Evolutionary conservation across 148 eudicot species (phyloP).

Genomic region (Fallopia convolvulus): DNA sequence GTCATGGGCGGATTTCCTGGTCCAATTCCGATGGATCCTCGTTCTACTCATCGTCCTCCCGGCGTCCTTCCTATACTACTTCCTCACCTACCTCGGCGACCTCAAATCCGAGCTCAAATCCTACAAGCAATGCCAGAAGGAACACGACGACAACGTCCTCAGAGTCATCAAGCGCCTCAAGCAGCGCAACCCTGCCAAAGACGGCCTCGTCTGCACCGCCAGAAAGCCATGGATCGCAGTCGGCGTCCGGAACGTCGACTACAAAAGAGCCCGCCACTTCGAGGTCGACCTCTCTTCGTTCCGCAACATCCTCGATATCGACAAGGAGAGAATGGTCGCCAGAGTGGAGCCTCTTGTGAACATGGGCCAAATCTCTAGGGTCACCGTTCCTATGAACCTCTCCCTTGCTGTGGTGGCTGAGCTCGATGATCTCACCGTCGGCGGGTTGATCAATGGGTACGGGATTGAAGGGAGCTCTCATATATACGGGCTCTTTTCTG

Average conservation of each 20-base stretch:
- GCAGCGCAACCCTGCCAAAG: background rate
- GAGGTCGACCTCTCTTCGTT: slow-evolving; percentile 7
- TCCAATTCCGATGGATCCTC: slow-evolving; percentile 7
- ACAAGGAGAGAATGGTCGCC: background rate
- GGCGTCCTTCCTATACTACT: background rate
- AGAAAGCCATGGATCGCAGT: slow-evolving; percentile 11
- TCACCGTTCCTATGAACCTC: slow-evolving; percentile 4
- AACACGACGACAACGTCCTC: background rate
- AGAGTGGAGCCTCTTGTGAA: slow-evolving; percentile 3
- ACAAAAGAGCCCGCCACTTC: background rate
- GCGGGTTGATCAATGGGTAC: slow-evolving; percentile 6
- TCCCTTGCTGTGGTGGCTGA: background rate
- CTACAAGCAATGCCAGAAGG: slow-evolving; percentile 7
- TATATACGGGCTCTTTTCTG: no score
- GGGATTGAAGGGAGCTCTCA: slow-evolving; percentile 10
- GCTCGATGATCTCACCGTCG: slow-evolving; percentile 11
- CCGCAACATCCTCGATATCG: slow-evolving; percentile 3
- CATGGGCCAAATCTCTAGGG: slow-evolving; percentile 4
- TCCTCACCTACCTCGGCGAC: slow-evolving; percentile 9
- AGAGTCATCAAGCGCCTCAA: slow-evolving; percentile 8
- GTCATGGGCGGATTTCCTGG: background rate
- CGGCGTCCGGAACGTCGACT: slow-evolving; percentile 6
- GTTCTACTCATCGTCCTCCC: slow-evolving; percentile 1
- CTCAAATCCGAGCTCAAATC: slow-evolving; percentile 2
- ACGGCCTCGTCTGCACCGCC: slow-evolving; percentile 6